Conservation (phyloP, 1,284 basidiomycete genomes). For the Coniophora puteana region DNA sequence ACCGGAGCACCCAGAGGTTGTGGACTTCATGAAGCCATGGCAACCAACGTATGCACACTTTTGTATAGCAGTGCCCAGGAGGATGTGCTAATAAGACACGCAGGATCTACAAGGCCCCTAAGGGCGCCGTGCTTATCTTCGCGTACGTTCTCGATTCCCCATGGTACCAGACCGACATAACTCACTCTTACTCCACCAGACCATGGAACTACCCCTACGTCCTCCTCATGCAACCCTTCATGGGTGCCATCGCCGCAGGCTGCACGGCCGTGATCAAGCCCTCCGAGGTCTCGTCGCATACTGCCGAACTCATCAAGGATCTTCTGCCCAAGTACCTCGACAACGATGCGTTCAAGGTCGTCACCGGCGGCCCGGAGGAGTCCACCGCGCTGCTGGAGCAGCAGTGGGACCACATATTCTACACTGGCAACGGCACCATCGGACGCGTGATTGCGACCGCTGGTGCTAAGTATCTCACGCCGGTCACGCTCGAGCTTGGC, state of each 20-base stretch:
- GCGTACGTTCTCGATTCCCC: slow-evolving; percentile 13
- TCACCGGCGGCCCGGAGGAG: slow-evolving; percentile 57
- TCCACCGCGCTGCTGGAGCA: slow-evolving; percentile 47
- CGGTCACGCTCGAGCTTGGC: slow-evolving; percentile 62
- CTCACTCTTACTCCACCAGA: slow-evolving; percentile 18
- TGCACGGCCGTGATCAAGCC: slow-evolving; percentile 58
- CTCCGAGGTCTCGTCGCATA: slow-evolving; percentile 53
- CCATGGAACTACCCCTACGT: slow-evolving; percentile 57
- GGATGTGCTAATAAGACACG: neutral
- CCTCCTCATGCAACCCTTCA: slow-evolving; percentile 46
- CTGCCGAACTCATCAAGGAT: slow-evolving; percentile 48
- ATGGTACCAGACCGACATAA: neutral
- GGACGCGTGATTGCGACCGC: slow-evolving; percentile 60
- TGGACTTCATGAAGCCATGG: slow-evolving; percentile 22
- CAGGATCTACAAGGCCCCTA: slow-evolving; percentile 39
- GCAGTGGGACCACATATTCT: slow-evolving; percentile 58
- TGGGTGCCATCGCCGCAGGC: slow-evolving; percentile 62
- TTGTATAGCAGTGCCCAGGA: no score
- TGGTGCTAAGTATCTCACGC: slow-evolving; percentile 62
- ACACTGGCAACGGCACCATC: slow-evolving; percentile 39
- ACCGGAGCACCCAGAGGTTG: slow-evolving; percentile 21
- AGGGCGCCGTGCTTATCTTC: slow-evolving; percentile 41
- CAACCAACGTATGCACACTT: slow-evolving; percentile 26
- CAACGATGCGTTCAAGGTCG: slow-evolving; percentile 39
- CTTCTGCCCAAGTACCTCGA: slow-evolving; percentile 67